Evolutionary conservation across 352 stramenopile genomes (phyloP).

Genomic region (Chrysophaeum taylorii): DNA sequence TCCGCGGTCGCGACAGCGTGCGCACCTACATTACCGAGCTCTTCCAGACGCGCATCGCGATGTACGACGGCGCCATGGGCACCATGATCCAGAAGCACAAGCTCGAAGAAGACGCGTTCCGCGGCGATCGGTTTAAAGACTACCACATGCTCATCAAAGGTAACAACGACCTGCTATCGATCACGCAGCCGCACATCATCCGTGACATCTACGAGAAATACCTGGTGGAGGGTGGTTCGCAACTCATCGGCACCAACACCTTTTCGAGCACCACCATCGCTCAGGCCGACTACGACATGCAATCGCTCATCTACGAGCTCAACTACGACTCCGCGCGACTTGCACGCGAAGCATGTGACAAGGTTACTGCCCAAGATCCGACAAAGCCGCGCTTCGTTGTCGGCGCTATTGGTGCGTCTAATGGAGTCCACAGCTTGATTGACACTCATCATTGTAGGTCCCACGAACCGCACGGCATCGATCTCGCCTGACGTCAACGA

Average conservation of each 20-base stretch:
- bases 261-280: slow-evolving; percentile 89
- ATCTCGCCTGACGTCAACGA: slow-evolving; percentile 91
- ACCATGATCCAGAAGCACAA: slow-evolving; percentile 92
- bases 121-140: slow-evolving; percentile 82
- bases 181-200: slow-evolving; percentile 87
- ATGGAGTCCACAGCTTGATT: background rate
- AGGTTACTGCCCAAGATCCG: slow-evolving; percentile 79
- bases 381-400: slow-evolving; percentile 82
- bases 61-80: slow-evolving; percentile 93
- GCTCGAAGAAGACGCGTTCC: slow-evolving; percentile 86
- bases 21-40: slow-evolving; percentile 59
- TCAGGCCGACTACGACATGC: slow-evolving; percentile 93
- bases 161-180: slow-evolving; percentile 92
- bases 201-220: slow-evolving; percentile 86
- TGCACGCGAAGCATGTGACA: slow-evolving; percentile 77
- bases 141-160: slow-evolving; percentile 81
- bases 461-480: slow-evolving; percentile 85
- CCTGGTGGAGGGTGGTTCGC: slow-evolving; percentile 73
- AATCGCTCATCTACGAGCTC: slow-evolving; percentile 83
- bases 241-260: slow-evolving; percentile 93
- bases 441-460: slow-evolving; percentile 20
- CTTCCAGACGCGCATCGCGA: slow-evolving; percentile 64
- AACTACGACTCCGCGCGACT: slow-evolving; percentile 82
- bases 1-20: slow-evolving; percentile 59
- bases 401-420: slow-evolving; percentile 67